Conservation (phyloP, 371 early-diverging fungal genomes). For the Cokeromyces recurvatus region DNA sequence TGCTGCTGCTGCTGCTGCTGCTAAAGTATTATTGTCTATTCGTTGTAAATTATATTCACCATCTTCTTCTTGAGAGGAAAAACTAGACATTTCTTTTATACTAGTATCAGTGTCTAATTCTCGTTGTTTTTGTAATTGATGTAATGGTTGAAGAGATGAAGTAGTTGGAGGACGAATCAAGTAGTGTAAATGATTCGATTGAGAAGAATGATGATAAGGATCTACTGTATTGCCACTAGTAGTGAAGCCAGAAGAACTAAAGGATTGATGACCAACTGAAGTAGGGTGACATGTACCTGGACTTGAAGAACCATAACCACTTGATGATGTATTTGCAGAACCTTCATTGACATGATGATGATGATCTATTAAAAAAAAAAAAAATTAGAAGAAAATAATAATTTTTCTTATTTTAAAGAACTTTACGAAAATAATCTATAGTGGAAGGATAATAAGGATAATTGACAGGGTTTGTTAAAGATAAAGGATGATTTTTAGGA, state of each 20-base stretch:
- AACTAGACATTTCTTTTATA: no score
- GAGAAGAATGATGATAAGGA: no score
- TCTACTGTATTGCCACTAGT: background rate
- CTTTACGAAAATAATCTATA: no score
- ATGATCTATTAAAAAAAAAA: background rate
- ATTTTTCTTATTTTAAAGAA: no score
- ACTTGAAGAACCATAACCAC: constrained; percentile 16
- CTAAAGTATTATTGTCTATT: no score
- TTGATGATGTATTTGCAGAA: constrained; percentile 10
- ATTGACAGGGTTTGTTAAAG: no score
- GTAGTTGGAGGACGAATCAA: background rate
- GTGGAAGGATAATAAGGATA: no score
- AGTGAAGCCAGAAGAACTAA: background rate
- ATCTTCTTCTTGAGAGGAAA: background rate
- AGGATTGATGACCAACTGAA: background rate
- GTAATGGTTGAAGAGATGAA: background rate
- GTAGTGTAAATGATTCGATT: no score
- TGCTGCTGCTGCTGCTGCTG: background rate
- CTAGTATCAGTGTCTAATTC: no score
- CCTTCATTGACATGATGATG: constrained; percentile 9
- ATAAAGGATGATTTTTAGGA: constrained; percentile 19
- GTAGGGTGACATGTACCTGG: background rate
- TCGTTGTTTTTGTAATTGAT: background rate
- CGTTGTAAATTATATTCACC: background rate
- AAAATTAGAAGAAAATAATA: no score